phyloP scores from a whole-genome alignment of 108 stramenopile genomes.

The Pseudonitzschia delicatissima region DNA sequence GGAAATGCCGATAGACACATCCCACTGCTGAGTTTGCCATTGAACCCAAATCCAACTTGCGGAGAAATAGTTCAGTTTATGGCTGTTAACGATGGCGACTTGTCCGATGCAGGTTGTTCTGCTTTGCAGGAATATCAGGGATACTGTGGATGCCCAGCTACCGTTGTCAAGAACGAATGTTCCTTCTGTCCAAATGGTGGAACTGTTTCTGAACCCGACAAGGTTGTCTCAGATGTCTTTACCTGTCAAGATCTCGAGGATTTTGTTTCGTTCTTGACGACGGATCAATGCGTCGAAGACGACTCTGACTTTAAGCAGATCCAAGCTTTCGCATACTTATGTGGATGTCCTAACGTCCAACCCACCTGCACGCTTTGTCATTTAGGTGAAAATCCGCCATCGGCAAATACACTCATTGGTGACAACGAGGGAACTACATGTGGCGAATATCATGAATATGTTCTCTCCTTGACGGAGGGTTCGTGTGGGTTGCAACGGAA shows the following conservation, averaged over 20 bases:
- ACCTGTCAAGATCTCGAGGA: slow-evolving; percentile 19
- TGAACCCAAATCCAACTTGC: slow-evolving; percentile 27
- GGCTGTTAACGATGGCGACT: slow-evolving; percentile 17
- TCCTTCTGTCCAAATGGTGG: slow-evolving; percentile 31
- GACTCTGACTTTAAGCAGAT: slow-evolving; percentile 6
- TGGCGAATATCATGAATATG: slow-evolving; percentile 3
- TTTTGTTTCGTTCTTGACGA: slow-evolving; percentile 15
- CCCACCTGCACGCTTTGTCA: slow-evolving; percentile 25
- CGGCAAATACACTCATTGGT: background rate
- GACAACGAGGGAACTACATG: slow-evolving; percentile 10
- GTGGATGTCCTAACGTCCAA: slow-evolving; percentile 22
- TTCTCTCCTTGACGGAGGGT: background rate
- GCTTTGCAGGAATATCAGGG: slow-evolving; percentile 20
- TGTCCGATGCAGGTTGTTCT: background rate
- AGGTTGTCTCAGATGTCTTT: slow-evolving; percentile 9
- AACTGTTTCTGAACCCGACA: slow-evolving; percentile 3
- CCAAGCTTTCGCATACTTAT: slow-evolving; percentile 25
- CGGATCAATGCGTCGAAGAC: slow-evolving; percentile 6
- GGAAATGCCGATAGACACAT: slow-evolving; percentile 14
- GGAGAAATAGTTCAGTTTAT: slow-evolving; percentile 18
- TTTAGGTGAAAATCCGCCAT: slow-evolving; percentile 4
- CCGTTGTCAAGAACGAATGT: background rate
- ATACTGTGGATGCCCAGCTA: slow-evolving; percentile 24
- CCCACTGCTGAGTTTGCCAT: slow-evolving; percentile 20
- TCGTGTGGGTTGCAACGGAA: background rate